Evolutionary conservation across 139 green algal species (phyloP).

Genomic region (Gonium pectorale): DNA sequence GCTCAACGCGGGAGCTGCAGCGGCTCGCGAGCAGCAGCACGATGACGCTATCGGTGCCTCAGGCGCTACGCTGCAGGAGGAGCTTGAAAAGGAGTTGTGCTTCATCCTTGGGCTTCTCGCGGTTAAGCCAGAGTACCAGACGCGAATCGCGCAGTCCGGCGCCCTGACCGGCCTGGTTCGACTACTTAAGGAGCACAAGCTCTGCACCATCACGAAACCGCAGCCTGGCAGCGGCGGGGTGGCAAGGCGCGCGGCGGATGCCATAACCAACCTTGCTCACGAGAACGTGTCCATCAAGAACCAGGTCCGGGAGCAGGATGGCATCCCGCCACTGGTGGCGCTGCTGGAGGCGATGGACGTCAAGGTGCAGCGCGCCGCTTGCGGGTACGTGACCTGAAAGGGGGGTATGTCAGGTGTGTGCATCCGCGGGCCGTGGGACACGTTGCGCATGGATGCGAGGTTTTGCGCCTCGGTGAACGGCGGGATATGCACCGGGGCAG

Average conservation of each 20-base stretch:
- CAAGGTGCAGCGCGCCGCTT: conserved; percentile 90
- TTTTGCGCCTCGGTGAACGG: too few relatives aligned
- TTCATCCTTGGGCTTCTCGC: conserved; percentile 94
- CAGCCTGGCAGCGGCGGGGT: conserved; percentile 64
- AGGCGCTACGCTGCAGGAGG: conserved; percentile 57
- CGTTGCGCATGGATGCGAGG: too few relatives aligned
- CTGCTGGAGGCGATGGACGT: conserved; percentile 88
- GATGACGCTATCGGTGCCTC: neutral
- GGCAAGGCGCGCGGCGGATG: conserved; percentile 89
- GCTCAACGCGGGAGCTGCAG: conserved; percentile 48
- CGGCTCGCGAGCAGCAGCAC: neutral
- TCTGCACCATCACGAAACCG: conserved; percentile 42
- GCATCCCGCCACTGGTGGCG: conserved; percentile 92
- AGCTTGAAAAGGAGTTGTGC: conserved; percentile 91
- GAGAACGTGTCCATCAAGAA: conserved; percentile 97
- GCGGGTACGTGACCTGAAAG: conserved; percentile 18
- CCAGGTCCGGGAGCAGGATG: conserved; percentile 83
- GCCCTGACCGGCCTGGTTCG: conserved; percentile 78
- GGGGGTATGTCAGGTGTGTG: too few relatives aligned
- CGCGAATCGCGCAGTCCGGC: conserved; percentile 79
- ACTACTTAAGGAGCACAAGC: conserved; percentile 73
- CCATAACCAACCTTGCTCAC: conserved; percentile 97
- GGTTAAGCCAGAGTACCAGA: conserved; percentile 91
- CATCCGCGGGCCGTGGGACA: too few relatives aligned
- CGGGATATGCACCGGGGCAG: too few relatives aligned